phyloP scores from a whole-genome alignment of 768 basidiomycete species.

The Tulasnella sp. region DNA sequence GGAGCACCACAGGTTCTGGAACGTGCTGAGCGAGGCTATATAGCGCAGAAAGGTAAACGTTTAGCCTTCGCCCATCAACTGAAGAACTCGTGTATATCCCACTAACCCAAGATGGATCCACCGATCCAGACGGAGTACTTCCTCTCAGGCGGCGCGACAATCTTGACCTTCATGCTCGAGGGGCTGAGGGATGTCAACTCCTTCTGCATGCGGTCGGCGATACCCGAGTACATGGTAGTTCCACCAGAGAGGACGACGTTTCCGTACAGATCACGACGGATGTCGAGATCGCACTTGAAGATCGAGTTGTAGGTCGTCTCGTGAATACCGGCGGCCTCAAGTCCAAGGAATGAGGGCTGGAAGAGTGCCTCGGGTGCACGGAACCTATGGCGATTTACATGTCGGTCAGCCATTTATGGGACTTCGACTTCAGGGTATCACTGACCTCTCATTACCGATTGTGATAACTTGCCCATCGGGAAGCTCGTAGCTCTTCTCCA shows the following conservation, averaged over 20 bases:
- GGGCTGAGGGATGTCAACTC: slow-evolving; percentile 79
- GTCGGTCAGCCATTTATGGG: neutral
- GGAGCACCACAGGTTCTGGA: slow-evolving; percentile 94
- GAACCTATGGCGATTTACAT: slow-evolving; percentile 35
- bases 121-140: slow-evolving; percentile 97
- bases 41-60: slow-evolving; percentile 20
- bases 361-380: slow-evolving; percentile 46
- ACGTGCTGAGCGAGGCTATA: slow-evolving; percentile 76
- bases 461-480: slow-evolving; percentile 92
- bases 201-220: slow-evolving; percentile 92
- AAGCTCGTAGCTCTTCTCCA: slow-evolving; percentile 91
- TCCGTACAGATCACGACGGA: slow-evolving; percentile 41
- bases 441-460: slow-evolving; percentile 78
- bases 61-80: neutral
- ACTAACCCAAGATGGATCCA: slow-evolving; percentile 51
- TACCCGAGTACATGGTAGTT: slow-evolving; percentile 94
- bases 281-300: slow-evolving; percentile 34
- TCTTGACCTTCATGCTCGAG: slow-evolving; percentile 91
- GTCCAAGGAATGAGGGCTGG: slow-evolving; percentile 65
- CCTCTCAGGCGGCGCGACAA: slow-evolving; percentile 85
- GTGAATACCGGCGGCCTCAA: slow-evolving; percentile 85
- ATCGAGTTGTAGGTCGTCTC: slow-evolving; percentile 79
- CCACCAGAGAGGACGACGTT: slow-evolving; percentile 79
- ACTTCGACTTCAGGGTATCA: neutral
- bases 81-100: too few relatives aligned